phyloP scores from a whole-genome alignment of 768 basidiomycete species.

The Tricholoma hemisulphureum region DNA sequence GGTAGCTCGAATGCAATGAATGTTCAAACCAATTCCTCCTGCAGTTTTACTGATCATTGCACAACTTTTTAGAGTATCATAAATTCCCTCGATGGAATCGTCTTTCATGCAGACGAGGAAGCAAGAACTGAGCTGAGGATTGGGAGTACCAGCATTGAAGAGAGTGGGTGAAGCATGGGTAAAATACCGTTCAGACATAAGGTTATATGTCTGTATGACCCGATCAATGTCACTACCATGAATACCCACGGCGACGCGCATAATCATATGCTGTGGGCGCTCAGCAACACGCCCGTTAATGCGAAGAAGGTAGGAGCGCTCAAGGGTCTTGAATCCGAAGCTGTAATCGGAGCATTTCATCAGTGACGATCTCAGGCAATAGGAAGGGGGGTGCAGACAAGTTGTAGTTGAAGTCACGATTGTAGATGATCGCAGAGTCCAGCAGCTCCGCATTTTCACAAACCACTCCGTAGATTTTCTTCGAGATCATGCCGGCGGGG shows the following conservation, averaged over 20 bases:
- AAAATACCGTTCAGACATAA: conserved; percentile 98
- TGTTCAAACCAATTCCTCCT: conserved; percentile 94
- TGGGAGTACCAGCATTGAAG: conserved; percentile 96
- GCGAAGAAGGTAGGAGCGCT: conserved; percentile 94
- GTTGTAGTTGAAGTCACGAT: conserved; percentile 97
- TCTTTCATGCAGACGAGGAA: conserved; percentile 99
- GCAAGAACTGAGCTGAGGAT: conserved; percentile 94
- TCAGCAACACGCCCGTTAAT: conserved; percentile 94
- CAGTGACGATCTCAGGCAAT: background rate
- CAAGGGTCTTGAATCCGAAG: conserved; percentile 99
- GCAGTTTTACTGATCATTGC: conserved; percentile 99
- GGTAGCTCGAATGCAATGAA: conserved; percentile 95
- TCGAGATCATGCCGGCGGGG: conserved; percentile 86
- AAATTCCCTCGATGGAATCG: conserved; percentile 98
- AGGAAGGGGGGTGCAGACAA: conserved; percentile 50
- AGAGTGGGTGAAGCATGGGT: conserved; percentile 97
- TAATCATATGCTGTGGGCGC: conserved; percentile 97
- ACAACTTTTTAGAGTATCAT: conserved; percentile 96
- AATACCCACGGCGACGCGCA: conserved; percentile 98
- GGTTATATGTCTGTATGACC: conserved; percentile 87
- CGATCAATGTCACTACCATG: conserved; percentile 88
- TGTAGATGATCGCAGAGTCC: conserved; percentile 95
- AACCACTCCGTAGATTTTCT: conserved; percentile 81
- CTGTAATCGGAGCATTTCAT: conserved; percentile 32
- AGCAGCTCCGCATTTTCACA: conserved; percentile 76